Evolutionary conservation across 176 grass and related monocot species (phyloP).

Genomic region (Paspalum vaginatum): DNA sequence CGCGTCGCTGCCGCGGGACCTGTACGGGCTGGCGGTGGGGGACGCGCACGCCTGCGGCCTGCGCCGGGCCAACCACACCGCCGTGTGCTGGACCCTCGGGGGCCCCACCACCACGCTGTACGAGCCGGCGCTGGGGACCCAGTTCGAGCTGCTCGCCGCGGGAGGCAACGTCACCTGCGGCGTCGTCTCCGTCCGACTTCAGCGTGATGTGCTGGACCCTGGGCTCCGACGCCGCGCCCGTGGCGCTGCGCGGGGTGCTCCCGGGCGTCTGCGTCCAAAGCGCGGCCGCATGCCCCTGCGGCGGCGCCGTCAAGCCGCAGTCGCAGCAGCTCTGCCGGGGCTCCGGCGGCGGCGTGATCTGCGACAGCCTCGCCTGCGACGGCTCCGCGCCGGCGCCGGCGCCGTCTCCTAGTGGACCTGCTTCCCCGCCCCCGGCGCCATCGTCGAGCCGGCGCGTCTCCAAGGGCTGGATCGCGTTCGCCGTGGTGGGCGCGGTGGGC

Average conservation of each 20-base stretch:
- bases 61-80: conserved; percentile 42
- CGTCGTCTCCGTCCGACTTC: conserved; percentile 44
- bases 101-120: background rate
- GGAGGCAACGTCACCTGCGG: conserved; percentile 80
- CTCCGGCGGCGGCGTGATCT: conserved; percentile 40
- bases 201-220: conserved; percentile 58
- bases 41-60: conserved; percentile 72
- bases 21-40: conserved; percentile 63
- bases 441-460: background rate
- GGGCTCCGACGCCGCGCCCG: background rate
- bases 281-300: conserved; percentile 5
- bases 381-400: background rate
- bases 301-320: conserved; percentile 33
- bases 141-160: conserved; percentile 68
- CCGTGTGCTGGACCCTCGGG: conserved; percentile 69
- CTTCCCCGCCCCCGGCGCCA: conserved; percentile 16
- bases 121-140: conserved; percentile 30
- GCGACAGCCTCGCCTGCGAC: conserved; percentile 35
- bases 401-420: background rate
- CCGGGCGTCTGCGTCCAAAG: conserved; percentile 63
- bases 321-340: conserved; percentile 49
- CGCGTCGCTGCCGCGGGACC: background rate
- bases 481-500: conserved; percentile 69
- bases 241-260: conserved; percentile 43
- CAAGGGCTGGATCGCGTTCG: conserved; percentile 61